Base-by-base conservation (phyloP, 1,284 basidiomycete species). In the Fomes fomentarius region DNA sequence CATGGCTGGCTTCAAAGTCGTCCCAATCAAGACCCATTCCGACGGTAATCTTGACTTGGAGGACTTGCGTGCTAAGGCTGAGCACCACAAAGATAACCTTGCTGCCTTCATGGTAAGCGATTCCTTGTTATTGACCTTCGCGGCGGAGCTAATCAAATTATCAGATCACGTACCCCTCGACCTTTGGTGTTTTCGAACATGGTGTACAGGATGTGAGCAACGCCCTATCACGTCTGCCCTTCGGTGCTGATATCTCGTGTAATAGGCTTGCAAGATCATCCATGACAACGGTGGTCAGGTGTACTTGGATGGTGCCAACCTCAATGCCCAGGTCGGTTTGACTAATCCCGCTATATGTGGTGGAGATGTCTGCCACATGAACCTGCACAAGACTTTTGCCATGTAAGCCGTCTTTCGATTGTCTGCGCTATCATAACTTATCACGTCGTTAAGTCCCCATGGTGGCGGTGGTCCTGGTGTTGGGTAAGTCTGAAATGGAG, bases 261-360 rank as follows among this genome's bases (percentile, higher is more conserved):
- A 26, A 24, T 56, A 90, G 79, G 96, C 95, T 19, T 96, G 94
- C 79, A 78, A 91, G 69, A 93, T 97, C 65, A 91, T 98, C 44
- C 97, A 99, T 70, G 84, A 94, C 55, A 88, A 93, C 65, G 96
- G 96, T 19, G 96, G 97, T 21, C 97, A 99, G 70, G 97, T 99
- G 35, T 99, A 98, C 74, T 79, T 99, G 52, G 96, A 99, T 71
- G 95, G 94, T 75, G 96, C 96, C 50, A 98, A 99, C 71, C 78
- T 98, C 64, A 98, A 99, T 71, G 95, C 95, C 25, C 93, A 98
- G 69, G 87, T 99, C 61, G 96, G 96, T 24, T 71, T 98, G 52
- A 98, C 96, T 21, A 95, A 94, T 69, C 94, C 96, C n/a, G 94
- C 92, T 4, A 89, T 84, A 30, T 97, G 96, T 68, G 96, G 96